Percentiles rank a stretch among this genome's conserved stretches.
Evolutionary conservation across 2,329 filamentous ascomycete species (phyloP).

Genomic region (Venturia effusa): DNA sequence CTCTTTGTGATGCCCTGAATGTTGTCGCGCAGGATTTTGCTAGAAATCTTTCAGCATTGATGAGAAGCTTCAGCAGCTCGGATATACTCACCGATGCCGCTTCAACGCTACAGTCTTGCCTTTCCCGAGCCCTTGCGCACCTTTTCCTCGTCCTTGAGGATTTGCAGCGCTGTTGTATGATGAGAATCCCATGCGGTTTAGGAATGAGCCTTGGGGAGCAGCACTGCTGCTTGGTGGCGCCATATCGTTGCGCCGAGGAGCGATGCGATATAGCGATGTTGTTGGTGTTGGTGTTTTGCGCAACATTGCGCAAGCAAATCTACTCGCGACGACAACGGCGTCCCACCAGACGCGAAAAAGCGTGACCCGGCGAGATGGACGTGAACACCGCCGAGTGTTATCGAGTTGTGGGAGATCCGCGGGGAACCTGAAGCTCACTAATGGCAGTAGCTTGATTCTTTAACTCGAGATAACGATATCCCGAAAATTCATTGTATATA

Average conservation of each 20-base stretch:
- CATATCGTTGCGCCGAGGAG: neutral
- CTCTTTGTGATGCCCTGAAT: slow-evolving; percentile 25
- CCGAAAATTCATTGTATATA: neutral
- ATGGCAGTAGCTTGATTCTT: neutral
- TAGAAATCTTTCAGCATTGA: slow-evolving; percentile 11
- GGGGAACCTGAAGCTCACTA: neutral
- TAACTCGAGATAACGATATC: neutral
- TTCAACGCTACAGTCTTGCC: slow-evolving; percentile 3
- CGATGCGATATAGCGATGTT: neutral
- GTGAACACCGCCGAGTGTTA: neutral
- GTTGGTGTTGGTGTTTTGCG: neutral
- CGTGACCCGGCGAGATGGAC: neutral
- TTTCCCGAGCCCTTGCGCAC: slow-evolving; percentile 2
- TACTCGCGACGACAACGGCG: neutral
- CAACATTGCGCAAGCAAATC: too few species aligned
- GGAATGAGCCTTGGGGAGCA: neutral
- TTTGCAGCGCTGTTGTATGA: neutral
- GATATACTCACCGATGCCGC: neutral
- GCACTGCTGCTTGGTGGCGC: neutral
- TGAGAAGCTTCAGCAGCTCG: neutral
- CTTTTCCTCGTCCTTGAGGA: slow-evolving; percentile 1
- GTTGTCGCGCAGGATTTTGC: slow-evolving; percentile 23
- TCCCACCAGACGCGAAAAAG: neutral
- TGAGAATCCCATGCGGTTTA: neutral
- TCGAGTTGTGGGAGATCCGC: neutral